Evolutionary conservation across 495 filamentous ascomycete species (phyloP).

Genomic region (Podospora bellae-mahoneyi): DNA sequence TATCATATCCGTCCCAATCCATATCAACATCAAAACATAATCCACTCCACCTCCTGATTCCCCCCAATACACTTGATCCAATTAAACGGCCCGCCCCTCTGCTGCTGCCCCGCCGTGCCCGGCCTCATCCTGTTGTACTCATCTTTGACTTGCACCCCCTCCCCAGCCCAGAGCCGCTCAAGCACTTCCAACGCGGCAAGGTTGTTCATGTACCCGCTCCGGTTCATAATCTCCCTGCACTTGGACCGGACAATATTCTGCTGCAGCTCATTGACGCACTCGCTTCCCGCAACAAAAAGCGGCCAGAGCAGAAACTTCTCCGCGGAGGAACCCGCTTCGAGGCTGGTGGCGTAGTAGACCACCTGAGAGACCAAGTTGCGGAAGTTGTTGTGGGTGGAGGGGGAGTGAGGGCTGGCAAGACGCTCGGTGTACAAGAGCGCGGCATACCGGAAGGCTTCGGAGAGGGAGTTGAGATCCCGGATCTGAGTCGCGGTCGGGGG

Average conservation of each 20-base stretch:
- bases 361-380: slow-evolving; percentile 78
- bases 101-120: slow-evolving; percentile 22
- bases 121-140: slow-evolving; percentile 31
- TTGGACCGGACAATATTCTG: slow-evolving; percentile 71
- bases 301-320: slow-evolving; percentile 95
- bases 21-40: slow-evolving; percentile 60
- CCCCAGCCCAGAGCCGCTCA: slow-evolving; percentile 74
- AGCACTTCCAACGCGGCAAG: slow-evolving; percentile 79
- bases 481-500: slow-evolving; percentile 39
- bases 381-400: slow-evolving; percentile 73
- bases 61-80: slow-evolving; percentile 77
- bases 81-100: slow-evolving; percentile 55
- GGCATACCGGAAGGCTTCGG: slow-evolving; percentile 84
- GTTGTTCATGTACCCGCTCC: slow-evolving; percentile 91
- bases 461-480: slow-evolving; percentile 58
- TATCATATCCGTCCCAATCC: slow-evolving; percentile 7
- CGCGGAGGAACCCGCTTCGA: slow-evolving; percentile 59
- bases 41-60: slow-evolving; percentile 72
- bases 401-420: slow-evolving; percentile 71
- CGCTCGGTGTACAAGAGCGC: slow-evolving; percentile 90
- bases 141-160: slow-evolving; percentile 31
- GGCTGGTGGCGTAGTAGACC: slow-evolving; percentile 73
- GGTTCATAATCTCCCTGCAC: slow-evolving; percentile 79
- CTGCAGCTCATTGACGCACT: slow-evolving; percentile 80
- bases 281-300: slow-evolving; percentile 84